Base-by-base conservation (phyloP, 441 rosid genomes). In the Raphanus hybrid region DNA sequence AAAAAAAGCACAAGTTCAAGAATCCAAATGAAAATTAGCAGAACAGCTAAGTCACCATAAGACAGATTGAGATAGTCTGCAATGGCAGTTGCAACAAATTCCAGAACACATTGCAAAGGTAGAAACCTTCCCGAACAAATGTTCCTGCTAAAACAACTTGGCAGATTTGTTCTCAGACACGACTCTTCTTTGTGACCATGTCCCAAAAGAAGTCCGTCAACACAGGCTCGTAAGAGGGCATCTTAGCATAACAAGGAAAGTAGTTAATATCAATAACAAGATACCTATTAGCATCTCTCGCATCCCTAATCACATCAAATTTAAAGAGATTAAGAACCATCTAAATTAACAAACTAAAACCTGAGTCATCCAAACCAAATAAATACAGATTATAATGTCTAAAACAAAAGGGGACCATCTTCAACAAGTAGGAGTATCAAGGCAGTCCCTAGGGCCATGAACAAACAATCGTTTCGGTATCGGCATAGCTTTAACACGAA, bases 221-320 rank as follows among this genome's bases (percentile, higher is more conserved):
- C 5, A 91, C 71, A 20, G 86, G 71, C 88, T 89, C 94, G 61
- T 84, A 91, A 78, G 73, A 77, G 0, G 96, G 96, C 90, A 89
- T 85, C 85, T 91, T 92, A 0, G 89, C 93, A 52, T 86, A 91
- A 34, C 94, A 93, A n/a, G 94, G 94, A 75, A 92, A 91, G 86
- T 92, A 92, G 82, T 92, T 92, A 62, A 92, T 84, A 80, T 91
- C 97, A 55, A 92, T 86, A 0, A 92, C 81, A 52, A 88, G 77
- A 82, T 86, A 90, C 71, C 87, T 79, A 71, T 78, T 86, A 67
- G 71, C 79, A 75, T 81, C 83, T 48, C 67, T 86, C 4, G 85
- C 87, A 81, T 89, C 96, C 85, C 91, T 88, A 69, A 91, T 91
- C 69, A 92, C 84, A 64, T 92, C 97, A 66, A 91, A 91, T 78